Evolutionary conservation across 1,284 basidiomycete species (phyloP), one percentile per base, ranked within the genome.

Genomic region (Pseudozyma thailandica): DNA sequence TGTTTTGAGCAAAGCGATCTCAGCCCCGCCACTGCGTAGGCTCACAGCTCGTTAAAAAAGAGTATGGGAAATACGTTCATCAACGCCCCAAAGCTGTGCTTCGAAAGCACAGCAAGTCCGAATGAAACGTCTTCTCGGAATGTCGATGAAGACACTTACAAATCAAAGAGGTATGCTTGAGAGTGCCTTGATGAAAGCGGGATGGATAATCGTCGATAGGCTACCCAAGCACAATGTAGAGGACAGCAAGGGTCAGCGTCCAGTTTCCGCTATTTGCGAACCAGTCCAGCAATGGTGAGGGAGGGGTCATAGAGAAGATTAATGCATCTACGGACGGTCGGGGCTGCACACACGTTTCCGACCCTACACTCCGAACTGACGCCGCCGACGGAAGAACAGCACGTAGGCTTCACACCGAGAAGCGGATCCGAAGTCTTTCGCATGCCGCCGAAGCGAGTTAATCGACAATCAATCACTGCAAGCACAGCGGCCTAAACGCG

Each of bases 61-160:
- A 62, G 63, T 66, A 66, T 66, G 69, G 69, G 59, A 63, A 48
- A 72, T 66, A 66, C 63, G 59, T 72, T 72, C 69, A 66, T 72
- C 69, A 68, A 68, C 26, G 64, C 57, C 57, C 52, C 45, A 47
- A 33, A 23, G 16, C 5, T 9, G 21, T 46, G 45, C 16, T 26
- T 9, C 27, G 21, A 35, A 20, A 39, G 26, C 38, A 61, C 26
- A 21, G 18, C 58, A 23, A 35, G 25, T 54, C 59, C 38, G 49
- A 27, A n/a, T 48, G 18, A 26, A 62, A 62, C 53, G 41, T 63
- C 16, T 35, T 47, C 27, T 33, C 31, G 30, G 20, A 28, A 3
- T 39, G 45, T 30, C 18, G 23, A 18, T 33, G 7, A 18, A 31
- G 39, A 49, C 41, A 63, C 60, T 63, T 63, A 63, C 60, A n/a